Conservation (phyloP, 495 filamentous ascomycete genomes). For the Neurospora intermedia region DNA sequence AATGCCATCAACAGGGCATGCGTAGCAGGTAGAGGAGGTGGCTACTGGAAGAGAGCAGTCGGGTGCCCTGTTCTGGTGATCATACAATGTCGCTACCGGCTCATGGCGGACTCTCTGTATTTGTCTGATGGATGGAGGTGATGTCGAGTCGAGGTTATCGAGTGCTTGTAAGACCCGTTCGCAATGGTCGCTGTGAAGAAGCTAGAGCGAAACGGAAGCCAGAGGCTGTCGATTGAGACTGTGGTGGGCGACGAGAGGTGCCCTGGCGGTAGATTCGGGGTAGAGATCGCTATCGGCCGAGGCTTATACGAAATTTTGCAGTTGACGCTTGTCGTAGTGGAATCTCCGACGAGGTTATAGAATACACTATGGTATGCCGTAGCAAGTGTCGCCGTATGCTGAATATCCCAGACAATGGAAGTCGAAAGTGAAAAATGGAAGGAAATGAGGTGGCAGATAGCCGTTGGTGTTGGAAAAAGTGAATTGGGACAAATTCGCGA, state of each 20-base stretch:
- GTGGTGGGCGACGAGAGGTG: background rate
- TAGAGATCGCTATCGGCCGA: background rate
- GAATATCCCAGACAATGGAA: background rate
- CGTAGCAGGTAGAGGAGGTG: background rate
- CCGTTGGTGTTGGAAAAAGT: background rate
- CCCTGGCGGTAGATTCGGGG: background rate
- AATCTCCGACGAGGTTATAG: background rate
- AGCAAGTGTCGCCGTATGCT: background rate
- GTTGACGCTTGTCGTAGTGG: background rate
- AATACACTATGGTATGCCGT: background rate
- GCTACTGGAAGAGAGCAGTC: background rate
- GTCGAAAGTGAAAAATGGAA: background rate
- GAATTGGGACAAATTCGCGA: background rate
- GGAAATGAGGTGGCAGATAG: background rate
- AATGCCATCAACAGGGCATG: background rate
- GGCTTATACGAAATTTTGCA: background rate
- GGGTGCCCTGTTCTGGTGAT: slow-evolving; percentile 8
- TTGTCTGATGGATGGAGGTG: background rate
- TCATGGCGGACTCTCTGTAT: slow-evolving; percentile 3
- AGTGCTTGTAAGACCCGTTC: background rate
- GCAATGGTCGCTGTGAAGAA: background rate
- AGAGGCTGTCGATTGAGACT: background rate
- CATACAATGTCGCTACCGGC: slow-evolving; percentile 2
- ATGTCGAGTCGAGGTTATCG: background rate
- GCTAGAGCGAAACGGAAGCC: background rate